phyloP scores from a whole-genome alignment of 192 early-diverging fungal species.

The Phycomyces blakesleeanus region DNA sequence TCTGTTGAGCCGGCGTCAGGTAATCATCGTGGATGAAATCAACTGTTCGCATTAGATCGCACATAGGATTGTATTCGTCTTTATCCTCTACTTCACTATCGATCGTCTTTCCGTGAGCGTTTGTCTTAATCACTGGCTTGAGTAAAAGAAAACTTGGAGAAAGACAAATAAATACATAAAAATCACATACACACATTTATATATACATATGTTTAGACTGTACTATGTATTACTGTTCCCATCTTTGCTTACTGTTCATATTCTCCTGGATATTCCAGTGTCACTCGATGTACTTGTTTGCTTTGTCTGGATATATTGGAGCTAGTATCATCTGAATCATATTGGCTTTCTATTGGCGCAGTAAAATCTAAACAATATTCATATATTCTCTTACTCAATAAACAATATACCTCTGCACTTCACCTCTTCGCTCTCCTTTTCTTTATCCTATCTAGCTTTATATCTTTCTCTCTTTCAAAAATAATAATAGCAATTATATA shows the following conservation, averaged over 20 bases:
- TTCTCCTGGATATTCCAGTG: constrained; percentile 1
- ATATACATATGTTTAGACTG: too few relatives aligned
- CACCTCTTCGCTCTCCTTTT: background rate
- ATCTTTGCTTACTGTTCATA: background rate
- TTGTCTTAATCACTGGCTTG: constrained; percentile 36
- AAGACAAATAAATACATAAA: too few relatives aligned
- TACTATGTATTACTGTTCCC: too few relatives aligned
- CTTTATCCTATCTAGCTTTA: background rate
- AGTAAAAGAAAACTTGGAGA: constrained; percentile 40
- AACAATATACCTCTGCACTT: background rate
- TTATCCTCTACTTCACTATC: constrained; percentile 49
- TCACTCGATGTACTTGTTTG: background rate
- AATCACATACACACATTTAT: too few relatives aligned
- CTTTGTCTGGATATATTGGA: background rate
- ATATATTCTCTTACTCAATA: too few relatives aligned
- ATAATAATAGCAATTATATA: too few relatives aligned
- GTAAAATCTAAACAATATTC: too few relatives aligned
- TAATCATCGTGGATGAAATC: constrained; percentile 61
- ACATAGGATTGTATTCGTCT: constrained; percentile 80
- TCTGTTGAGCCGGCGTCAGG: constrained; percentile 44
- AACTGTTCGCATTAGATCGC: constrained; percentile 71
- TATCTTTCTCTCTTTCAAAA: too few relatives aligned
- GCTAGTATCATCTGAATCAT: background rate
- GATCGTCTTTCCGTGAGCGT: constrained; percentile 5
- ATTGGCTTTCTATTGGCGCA: too few relatives aligned